Evolutionary conservation across 257 asterid genomes (phyloP).

Genomic region (Solanum bukasovii): DNA sequence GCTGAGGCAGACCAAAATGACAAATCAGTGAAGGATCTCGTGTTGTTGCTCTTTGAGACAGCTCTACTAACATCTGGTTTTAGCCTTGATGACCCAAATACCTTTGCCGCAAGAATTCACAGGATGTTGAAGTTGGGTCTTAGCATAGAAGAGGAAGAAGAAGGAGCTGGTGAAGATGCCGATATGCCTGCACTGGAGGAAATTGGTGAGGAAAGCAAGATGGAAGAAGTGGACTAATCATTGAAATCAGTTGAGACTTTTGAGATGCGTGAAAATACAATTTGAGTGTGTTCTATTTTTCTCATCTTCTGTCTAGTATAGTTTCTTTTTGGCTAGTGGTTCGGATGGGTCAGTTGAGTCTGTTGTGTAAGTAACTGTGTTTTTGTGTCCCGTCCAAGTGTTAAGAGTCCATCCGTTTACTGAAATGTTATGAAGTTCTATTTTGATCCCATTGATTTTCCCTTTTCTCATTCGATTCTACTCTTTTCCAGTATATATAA

Average conservation of each 20-base stretch:
- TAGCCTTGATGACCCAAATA: slow-evolving; percentile 71
- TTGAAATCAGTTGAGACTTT: neutral
- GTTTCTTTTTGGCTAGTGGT: neutral
- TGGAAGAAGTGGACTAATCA: slow-evolving; percentile 74
- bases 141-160: slow-evolving; percentile 69
- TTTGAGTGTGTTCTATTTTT: neutral
- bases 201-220: slow-evolving; percentile 75
- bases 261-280: neutral
- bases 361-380: neutral
- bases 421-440: neutral
- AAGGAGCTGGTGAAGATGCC: slow-evolving; percentile 30
- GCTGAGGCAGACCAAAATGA: slow-evolving; percentile 75
- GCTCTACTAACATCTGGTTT: slow-evolving; percentile 74
- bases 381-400: neutral
- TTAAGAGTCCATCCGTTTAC: no score
- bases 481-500: neutral
- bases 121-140: slow-evolving; percentile 74
- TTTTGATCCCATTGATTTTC: neutral
- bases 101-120: slow-evolving; percentile 58
- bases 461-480: neutral
- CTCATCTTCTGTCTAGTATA: neutral
- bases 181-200: slow-evolving; percentile 76
- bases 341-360: neutral
- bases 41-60: slow-evolving; percentile 57
- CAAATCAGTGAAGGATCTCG: slow-evolving; percentile 70